Evolutionary conservation across 768 basidiomycete species (phyloP), one percentile per base, ranked within the genome.

Genomic region (Kwoniella bestiolae): DNA sequence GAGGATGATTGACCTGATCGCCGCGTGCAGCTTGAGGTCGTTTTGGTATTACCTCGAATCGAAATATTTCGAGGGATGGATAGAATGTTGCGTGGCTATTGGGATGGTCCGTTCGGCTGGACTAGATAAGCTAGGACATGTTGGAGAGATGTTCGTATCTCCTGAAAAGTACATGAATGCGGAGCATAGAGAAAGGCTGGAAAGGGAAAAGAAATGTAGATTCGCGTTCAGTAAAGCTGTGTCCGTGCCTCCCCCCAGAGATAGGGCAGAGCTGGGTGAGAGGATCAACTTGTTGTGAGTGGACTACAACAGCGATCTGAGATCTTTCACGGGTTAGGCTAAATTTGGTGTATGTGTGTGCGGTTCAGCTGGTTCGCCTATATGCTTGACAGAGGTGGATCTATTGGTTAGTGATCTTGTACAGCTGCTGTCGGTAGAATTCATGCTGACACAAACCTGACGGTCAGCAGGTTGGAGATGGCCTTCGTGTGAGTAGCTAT

Each of bases 231-330:
- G 58, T 11, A 75, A 68, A 56, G 60, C 53, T 3, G 58, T 58
- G 16, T 57, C 73, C 2, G 38, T 63, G 6, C 44, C 56, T 16
- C 65, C 63, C 18, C 67, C 74, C 0, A 55, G 63, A 29, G 60
- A 34, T 26, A 18, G 29, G n/a, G 53, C 63, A 12, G 71, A 75
- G 28, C 53, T 63, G 14, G 71, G 55, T 8, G 64, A 70, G 21
- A 57, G 73, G 41, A 63, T 73, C 14, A 63, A 68, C 38, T 56
- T 75, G 3, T 77, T 77, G 76, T 77, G 35, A 68, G 75, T 69
- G n/a, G n/a, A n/a, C n/a, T n/a, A n/a, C n/a, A n/a, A n/a, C n/a
- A n/a, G n/a, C n/a, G n/a, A n/a, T n/a, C n/a, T n/a, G n/a, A 25
- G 28, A 34, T 16, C 6, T 9, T 6, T 18, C 21, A 25, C 14